Evolutionary conservation across 768 basidiomycete genomes (phyloP), one percentile per base, ranked within the genome.

Genomic region (Pleurotus eryngii): DNA sequence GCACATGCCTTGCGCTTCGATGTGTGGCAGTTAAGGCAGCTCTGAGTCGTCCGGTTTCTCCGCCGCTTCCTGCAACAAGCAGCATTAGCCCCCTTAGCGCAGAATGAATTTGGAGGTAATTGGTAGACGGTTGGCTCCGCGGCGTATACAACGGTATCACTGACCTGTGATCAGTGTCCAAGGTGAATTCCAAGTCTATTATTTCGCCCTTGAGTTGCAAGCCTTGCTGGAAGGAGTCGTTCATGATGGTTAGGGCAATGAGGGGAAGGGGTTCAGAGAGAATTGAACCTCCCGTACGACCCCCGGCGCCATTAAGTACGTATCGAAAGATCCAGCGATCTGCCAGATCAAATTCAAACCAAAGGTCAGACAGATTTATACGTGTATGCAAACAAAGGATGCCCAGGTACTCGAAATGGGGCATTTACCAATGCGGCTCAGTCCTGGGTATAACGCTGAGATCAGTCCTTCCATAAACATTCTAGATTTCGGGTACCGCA

Each of bases 1-100:
- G 30, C 54, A 61, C 79, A 56, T 60, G 92, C 92, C 82, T 95
- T 95, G 64, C 94, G 78, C 75, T 96, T 96, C 55, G 93, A 94
- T 46, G 92, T 94, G 73, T 96, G 94, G 75, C 94, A 96, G 66
- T 92, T 92, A 59, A 87, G 74, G 67, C 86, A 89, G 68, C 89
- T 91, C 76, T 95, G 90, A 2, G 92, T 95, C 47, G 93, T 95
- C 67, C 94, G 81, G 75, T 96, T 96, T 67, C 94, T 82, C 68
- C 93, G 86, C 65, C 92, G 81, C 70, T 89, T 93, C 73, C 90
- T 81, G 74, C 74, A 72, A 71, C 62, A 66, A 67, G 66, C 71
- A 75, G 76, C 66, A 45, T 72, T 74, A 76, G 72, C 73, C 74
- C 70, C 76, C 76, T 70, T 60, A 68, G 68, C 74, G 76, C 75